Evolutionary conservation across 1,139 yeast species (phyloP).

Genomic region (Nematodospora anomalae): DNA sequence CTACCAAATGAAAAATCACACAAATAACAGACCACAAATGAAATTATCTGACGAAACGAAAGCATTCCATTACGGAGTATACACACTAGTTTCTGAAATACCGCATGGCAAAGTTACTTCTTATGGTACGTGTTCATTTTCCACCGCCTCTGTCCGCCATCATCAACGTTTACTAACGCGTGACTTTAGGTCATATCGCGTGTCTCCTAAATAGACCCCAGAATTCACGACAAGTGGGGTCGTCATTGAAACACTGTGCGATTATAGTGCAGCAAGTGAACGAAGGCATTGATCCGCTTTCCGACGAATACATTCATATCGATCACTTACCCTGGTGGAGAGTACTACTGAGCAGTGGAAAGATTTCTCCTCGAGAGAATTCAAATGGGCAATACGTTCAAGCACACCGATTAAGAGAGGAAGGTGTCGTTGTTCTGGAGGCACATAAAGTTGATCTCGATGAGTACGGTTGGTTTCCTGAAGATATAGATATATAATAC

Average conservation of each 20-base stretch:
- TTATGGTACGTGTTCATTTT: constrained; percentile 48
- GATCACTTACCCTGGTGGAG: constrained; percentile 78
- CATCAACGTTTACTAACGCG: not conserved
- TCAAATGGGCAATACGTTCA: constrained; percentile 48
- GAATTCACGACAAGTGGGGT: constrained; percentile 74
- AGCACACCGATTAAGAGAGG: constrained; percentile 43
- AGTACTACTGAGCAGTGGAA: constrained; percentile 62
- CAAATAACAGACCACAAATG: constrained; percentile 2
- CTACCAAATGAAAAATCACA: not conserved
- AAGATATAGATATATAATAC: constrained; percentile 30
- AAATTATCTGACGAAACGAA: constrained; percentile 46
- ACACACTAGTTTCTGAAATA: constrained; percentile 49
- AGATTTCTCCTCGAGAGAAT: constrained; percentile 54
- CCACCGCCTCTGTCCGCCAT: not conserved
- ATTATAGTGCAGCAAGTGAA: constrained; percentile 26
- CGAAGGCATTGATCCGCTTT: constrained; percentile 17
- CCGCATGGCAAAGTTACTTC: constrained; percentile 70
- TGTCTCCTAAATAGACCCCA: constrained; percentile 59
- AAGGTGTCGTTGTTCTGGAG: constrained; percentile 47
- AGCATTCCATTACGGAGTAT: constrained; percentile 63
- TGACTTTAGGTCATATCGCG: constrained; percentile 59
- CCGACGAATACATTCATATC: constrained; percentile 23
- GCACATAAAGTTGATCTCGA: constrained; percentile 43
- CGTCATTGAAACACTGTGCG: constrained; percentile 52
- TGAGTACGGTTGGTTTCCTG: constrained; percentile 72